Evolutionary conservation across 2,329 filamentous ascomycete species (phyloP).

Genomic region (Pyrenophora tritici-repentis): DNA sequence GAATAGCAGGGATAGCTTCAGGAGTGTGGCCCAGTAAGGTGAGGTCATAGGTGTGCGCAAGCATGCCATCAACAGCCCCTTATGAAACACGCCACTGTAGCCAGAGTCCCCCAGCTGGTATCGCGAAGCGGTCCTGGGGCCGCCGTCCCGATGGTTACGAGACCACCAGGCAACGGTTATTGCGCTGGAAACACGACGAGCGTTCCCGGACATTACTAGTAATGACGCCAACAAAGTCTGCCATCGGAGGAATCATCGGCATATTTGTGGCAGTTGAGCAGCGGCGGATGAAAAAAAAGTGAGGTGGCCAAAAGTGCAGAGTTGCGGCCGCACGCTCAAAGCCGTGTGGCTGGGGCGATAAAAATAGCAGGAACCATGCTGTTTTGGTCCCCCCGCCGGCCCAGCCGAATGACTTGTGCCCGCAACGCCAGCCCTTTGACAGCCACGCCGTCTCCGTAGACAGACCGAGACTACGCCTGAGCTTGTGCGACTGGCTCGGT

Average conservation of each 20-base stretch:
- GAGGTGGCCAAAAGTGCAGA: conserved; percentile 4
- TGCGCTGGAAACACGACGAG: background rate
- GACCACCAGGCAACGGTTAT: conserved; percentile 3
- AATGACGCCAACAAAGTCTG: background rate
- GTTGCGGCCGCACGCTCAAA: conserved; percentile 1
- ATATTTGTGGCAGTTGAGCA: background rate
- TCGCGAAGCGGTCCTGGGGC: background rate
- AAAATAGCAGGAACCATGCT: conserved; percentile 11
- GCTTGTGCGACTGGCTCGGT: conserved; percentile 8
- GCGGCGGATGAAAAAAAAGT: conserved; percentile 4
- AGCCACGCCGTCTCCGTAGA: conserved; percentile 1
- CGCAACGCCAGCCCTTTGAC: conserved; percentile 4
- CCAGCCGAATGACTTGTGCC: conserved; percentile 1
- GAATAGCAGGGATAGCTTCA: conserved; percentile 1
- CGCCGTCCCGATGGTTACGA: background rate
- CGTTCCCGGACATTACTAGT: background rate
- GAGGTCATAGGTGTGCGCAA: background rate
- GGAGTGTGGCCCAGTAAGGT: background rate
- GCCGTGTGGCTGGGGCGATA: conserved; percentile 11
- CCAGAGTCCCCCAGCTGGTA: background rate
- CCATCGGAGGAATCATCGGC: background rate
- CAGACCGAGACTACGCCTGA: conserved; percentile 1
- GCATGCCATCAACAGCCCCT: background rate
- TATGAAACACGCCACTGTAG: conserved; percentile 4
- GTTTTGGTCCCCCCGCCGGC: background rate